Evolutionary conservation across 2,329 filamentous ascomycete genomes (phyloP).

Genomic region (Penicillium sp.): DNA sequence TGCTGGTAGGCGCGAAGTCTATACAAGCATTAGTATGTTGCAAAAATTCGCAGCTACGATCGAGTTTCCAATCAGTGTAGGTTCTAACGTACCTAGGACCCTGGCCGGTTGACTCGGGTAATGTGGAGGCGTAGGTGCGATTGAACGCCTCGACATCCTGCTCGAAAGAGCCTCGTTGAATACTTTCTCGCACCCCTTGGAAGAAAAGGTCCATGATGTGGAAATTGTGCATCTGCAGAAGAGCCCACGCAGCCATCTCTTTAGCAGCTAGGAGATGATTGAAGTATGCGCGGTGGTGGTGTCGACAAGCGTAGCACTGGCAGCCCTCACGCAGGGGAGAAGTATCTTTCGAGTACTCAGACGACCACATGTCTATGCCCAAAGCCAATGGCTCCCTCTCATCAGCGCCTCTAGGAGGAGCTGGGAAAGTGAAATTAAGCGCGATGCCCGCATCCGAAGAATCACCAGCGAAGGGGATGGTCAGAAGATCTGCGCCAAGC

Average conservation of each 20-base stretch:
- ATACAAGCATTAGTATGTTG: constrained; percentile 2
- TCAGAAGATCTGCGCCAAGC: constrained; percentile 77
- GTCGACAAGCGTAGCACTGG: constrained; percentile 77
- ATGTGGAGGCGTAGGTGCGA: constrained; percentile 64
- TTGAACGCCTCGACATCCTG: constrained; percentile 62
- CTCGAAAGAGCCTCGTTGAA: constrained; percentile 58
- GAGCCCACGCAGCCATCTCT: constrained; percentile 94
- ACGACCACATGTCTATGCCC: constrained; percentile 76
- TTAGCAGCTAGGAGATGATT: constrained; percentile 85
- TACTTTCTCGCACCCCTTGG: constrained; percentile 63
- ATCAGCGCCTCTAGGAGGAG: constrained; percentile 22
- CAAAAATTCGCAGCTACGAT: neutral
- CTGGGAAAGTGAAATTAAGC: constrained; percentile 73
- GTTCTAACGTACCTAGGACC: constrained; percentile 63
- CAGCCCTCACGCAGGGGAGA: constrained; percentile 65
- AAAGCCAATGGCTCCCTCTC: constrained; percentile 49
- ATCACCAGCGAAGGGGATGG: constrained; percentile 70
- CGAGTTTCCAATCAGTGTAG: neutral
- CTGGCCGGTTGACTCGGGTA: constrained; percentile 74
- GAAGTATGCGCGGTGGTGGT: constrained; percentile 83
- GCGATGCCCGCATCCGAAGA: constrained; percentile 84
- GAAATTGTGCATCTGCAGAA: constrained; percentile 92
- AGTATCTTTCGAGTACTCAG: constrained; percentile 61
- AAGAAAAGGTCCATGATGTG: constrained; percentile 74
- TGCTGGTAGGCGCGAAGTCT: constrained; percentile 78